phyloP scores from a whole-genome alignment of 1,284 basidiomycete genomes.

The Takashimella koratensis region DNA sequence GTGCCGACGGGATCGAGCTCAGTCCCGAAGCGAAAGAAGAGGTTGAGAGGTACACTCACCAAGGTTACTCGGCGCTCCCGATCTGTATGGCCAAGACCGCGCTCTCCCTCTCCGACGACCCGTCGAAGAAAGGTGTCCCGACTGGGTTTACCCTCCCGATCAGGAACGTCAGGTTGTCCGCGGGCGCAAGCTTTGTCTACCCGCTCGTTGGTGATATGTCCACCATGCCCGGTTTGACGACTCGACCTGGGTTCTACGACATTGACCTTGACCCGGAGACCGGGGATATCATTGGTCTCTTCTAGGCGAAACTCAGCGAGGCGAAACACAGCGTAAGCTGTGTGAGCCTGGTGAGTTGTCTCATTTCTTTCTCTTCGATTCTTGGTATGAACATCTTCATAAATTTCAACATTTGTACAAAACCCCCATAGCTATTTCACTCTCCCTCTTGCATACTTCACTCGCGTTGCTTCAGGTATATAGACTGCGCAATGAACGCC shows the following conservation, averaged over 20 bases:
- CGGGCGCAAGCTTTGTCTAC: slow-evolving; percentile 94
- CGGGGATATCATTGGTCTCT: slow-evolving; percentile 48
- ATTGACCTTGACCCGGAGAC: slow-evolving; percentile 49
- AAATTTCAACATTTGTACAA: background rate
- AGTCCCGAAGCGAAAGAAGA: slow-evolving; percentile 80
- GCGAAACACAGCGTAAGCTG: too few relatives aligned
- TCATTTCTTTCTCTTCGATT: background rate
- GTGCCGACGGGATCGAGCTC: slow-evolving; percentile 81
- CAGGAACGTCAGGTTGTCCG: slow-evolving; percentile 79
- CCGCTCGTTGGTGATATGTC: slow-evolving; percentile 93
- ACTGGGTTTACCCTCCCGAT: slow-evolving; percentile 91
- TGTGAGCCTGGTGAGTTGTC: background rate
- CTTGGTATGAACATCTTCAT: background rate
- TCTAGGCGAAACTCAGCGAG: slow-evolving; percentile 30
- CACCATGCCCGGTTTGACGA: slow-evolving; percentile 95
- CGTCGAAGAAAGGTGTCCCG: slow-evolving; percentile 85
- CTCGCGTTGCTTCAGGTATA: too few relatives aligned
- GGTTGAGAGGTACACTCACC: slow-evolving; percentile 84
- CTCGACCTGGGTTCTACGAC: slow-evolving; percentile 70
- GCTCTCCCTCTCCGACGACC: slow-evolving; percentile 91
- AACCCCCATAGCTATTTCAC: too few relatives aligned
- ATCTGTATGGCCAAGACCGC: slow-evolving; percentile 99
- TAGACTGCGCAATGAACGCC: too few relatives aligned
- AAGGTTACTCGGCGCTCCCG: slow-evolving; percentile 54
- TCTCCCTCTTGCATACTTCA: too few relatives aligned